Conservation (phyloP, 129 eudicot genomes). For the carrot (Daucus carota) region DH1_v3.0 NC_030383.2:8900001-8900500, state of each 20-base stretch:
- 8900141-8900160: not conserved
- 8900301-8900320: not conserved
- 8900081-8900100: constrained; percentile 5
- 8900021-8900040: constrained; percentile 54
- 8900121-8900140: not conserved
- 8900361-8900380: not conserved
- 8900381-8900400: not conserved
- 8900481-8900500: no score
- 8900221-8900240: not conserved
- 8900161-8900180: not conserved
- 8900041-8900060: constrained; percentile 50
- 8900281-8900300: not conserved
- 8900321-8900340: constrained; percentile 5
- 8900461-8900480: no score
- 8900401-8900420: no score
- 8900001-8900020: constrained; percentile 42
- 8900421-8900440: no score
- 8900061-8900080: constrained; percentile 1
- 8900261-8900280: not conserved
- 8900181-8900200: not conserved
- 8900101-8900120: not conserved
- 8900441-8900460: no score
- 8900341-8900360: not conserved
- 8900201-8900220: not conserved
- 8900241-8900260: not conserved